These are phyloP conservation scores for Canavalia gladiata DNA, from an alignment of 306 rosid genomes.

Conservation along the genomic window DNA sequence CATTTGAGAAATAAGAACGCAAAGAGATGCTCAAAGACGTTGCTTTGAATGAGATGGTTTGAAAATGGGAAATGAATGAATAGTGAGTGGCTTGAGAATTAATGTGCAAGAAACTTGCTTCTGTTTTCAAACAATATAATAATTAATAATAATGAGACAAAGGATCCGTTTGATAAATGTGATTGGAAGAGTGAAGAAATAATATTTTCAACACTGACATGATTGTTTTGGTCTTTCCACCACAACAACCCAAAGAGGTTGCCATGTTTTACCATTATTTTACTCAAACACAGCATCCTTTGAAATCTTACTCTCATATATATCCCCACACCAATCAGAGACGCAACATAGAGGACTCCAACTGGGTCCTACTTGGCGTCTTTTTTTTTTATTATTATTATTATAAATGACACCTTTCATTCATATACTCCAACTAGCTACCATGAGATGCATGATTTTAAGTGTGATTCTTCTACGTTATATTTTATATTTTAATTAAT, in stretches of 20 bases:
- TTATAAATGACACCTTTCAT: no score
- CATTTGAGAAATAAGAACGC: no score
- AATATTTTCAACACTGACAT: slow-evolving; percentile 1
- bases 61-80: background rate
- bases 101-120: slow-evolving; percentile 3
- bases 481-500: background rate
- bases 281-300: slow-evolving; percentile 15
- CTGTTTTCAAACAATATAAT: background rate
- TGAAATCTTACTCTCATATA: background rate
- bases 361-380: background rate
- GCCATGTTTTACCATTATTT: background rate
- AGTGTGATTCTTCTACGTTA: no score
- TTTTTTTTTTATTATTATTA: no score
- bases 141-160: background rate
- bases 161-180: slow-evolving; percentile 9
- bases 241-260: background rate
- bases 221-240: slow-evolving; percentile 8
- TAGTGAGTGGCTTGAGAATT: background rate
- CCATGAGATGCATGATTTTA: background rate
- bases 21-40: background rate
- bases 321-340: background rate
- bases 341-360: background rate
- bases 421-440: background rate
- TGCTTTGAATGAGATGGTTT: slow-evolving; percentile 11
- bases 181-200: slow-evolving; percentile 1